Evolutionary conservation across 352 stramenopile genomes (phyloP).

Genomic region (Phytophthora chlamydospora): DNA sequence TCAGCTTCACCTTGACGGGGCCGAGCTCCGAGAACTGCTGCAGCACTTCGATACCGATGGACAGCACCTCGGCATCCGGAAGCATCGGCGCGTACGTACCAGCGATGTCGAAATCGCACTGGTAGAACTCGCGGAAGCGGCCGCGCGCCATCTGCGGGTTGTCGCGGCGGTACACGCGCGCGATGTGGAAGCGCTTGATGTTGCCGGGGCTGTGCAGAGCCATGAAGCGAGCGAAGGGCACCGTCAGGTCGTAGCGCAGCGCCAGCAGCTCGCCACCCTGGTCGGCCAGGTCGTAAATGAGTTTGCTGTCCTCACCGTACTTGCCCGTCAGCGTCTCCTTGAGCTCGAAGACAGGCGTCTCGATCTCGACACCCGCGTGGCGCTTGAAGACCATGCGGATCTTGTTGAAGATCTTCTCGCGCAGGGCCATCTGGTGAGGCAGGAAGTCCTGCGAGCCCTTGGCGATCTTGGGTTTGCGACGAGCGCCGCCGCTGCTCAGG

Average conservation of each 20-base stretch:
- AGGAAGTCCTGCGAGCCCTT: slow-evolving; percentile 96
- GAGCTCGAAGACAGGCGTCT: slow-evolving; percentile 98
- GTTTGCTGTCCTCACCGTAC: slow-evolving; percentile 99
- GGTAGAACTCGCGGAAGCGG: slow-evolving; percentile 99
- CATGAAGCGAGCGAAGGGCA: slow-evolving; percentile 98
- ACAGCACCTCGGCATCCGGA: slow-evolving; percentile 96
- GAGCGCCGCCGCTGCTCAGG: slow-evolving; percentile 70
- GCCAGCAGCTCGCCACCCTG: slow-evolving; percentile 96
- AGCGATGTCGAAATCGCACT: slow-evolving; percentile 99
- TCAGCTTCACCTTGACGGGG: slow-evolving; percentile 97
- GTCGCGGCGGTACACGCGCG: slow-evolving; percentile 96
- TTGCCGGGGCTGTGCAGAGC: slow-evolving; percentile 97
- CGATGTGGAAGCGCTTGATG: slow-evolving; percentile 99
- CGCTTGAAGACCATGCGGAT: slow-evolving; percentile 98
- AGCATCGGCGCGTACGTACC: slow-evolving; percentile 96
- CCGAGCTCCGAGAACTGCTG: slow-evolving; percentile 88
- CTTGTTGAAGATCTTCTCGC: slow-evolving; percentile 96
- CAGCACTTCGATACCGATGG: slow-evolving; percentile 93
- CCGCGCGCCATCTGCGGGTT: slow-evolving; percentile 94
- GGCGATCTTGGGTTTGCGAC: slow-evolving; percentile 88
- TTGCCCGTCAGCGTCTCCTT: slow-evolving; percentile 99
- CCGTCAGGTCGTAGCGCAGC: slow-evolving; percentile 97
- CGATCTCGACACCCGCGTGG: slow-evolving; percentile 98
- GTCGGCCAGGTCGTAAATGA: slow-evolving; percentile 99
- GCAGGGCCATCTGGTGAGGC: slow-evolving; percentile 96